These are phyloP conservation scores for Fusarium fracticaudum DNA, from an alignment of 2,329 filamentous ascomycete species.

Conservation along the genomic window DNA sequence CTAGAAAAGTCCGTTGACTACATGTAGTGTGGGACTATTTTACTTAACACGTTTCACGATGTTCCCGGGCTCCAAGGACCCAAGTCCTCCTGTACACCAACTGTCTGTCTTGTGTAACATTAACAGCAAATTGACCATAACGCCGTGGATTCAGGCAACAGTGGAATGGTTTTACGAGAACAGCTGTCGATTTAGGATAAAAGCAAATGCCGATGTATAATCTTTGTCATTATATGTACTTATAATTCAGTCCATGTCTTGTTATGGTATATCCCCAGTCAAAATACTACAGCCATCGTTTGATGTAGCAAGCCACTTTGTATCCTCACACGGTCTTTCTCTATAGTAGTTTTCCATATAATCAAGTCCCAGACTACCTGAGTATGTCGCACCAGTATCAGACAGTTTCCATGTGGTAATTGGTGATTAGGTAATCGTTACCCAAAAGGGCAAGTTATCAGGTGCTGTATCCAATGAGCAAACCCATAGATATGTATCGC, in stretches of 20 bases:
- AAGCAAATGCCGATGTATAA: background rate
- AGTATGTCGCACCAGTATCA: background rate
- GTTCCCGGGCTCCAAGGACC: background rate
- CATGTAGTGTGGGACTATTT: background rate
- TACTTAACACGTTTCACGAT: background rate
- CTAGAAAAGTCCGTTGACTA: constrained; percentile 48
- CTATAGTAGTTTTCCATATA: background rate
- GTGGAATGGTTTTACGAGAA: background rate
- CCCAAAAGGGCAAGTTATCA: constrained; percentile 29
- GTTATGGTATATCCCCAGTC: background rate
- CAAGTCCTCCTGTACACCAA: constrained; percentile 1
- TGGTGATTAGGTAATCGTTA: constrained; percentile 18
- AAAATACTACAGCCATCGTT: background rate
- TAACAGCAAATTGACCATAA: background rate
- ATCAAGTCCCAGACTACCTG: background rate
- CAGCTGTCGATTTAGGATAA: background rate
- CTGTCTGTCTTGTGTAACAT: constrained; percentile 10
- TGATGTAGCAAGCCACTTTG: background rate
- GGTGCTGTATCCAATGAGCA: constrained; percentile 27
- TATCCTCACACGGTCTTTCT: background rate
- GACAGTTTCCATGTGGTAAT: background rate
- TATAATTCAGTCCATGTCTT: background rate
- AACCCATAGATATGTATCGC: constrained; percentile 5
- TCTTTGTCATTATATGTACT: background rate
- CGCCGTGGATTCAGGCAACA: background rate